Base-by-base conservation (phyloP, 768 basidiomycete genomes). In the Gelatoporia subvermispora region DNA sequence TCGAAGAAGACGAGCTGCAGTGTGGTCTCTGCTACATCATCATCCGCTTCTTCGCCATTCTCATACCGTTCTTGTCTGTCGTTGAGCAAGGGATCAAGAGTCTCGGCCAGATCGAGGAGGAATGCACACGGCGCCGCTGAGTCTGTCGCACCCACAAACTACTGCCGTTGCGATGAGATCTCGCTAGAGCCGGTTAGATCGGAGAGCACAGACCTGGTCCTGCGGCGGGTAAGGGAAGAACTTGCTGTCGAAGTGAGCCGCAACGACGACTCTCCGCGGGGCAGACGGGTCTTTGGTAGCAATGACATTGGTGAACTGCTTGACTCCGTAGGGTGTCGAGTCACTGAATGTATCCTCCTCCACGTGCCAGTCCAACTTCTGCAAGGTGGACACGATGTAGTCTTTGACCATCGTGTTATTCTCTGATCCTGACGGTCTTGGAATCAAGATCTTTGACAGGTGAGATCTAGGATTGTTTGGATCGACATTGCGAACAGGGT, bases 121-220 rank as follows among this genome's bases (percentile, higher is more conserved):
- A 98, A 84, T 3, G 93, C 92, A 56, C 94, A 97, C 2, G 96
- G 84, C 28, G 91, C 93, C 5, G 94, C 96, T 1, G 93, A 96
- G 64, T 99, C 96, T 9, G 93, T 98, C 8, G 96, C 96, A 28
- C 96, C 96, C 60, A 99, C 72, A 64, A 99, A 99, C 90, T 97
- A 68, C 54, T 52, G 45, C 43, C 48, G 36, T 40, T 25, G 42
- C 22, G 34, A 41, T 45, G 8, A 53, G 35, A 37, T 13, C 28
- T 13, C 46, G 21, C 11, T 10, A 8, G 31, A 23, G 5, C 23
- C 20, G 38, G 9, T 35, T 31, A 43, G n/a, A 1, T 24, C 24
- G 35, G 37, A 23, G 5, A 23, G 23, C 18, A 63, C 73, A 50
- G 59, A 89, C 93, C 72, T 90, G 85, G 61, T 90, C 88, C 34